These are phyloP conservation scores for Urostyla sp. DNA, from an alignment of 73 alveolate genomes.

Conservation along the genomic window DNA sequence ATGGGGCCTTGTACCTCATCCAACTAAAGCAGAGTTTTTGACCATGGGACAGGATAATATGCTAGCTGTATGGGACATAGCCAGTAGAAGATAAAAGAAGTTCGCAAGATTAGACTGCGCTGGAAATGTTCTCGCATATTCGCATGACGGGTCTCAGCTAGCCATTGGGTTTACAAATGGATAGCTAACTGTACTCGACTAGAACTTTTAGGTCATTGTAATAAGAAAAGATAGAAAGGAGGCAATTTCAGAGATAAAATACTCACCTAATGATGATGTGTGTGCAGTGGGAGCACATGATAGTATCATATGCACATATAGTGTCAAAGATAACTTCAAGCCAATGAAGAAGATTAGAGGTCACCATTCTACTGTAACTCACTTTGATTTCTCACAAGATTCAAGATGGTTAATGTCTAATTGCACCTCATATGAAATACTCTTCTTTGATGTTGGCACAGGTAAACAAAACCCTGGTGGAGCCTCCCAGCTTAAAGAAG, in stretches of 20 bases:
- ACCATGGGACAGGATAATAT: slow-evolving; percentile 97
- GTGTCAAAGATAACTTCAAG: slow-evolving; percentile 84
- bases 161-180: slow-evolving; percentile 97
- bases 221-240: slow-evolving; percentile 85
- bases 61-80: slow-evolving; percentile 95
- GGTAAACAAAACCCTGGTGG: slow-evolving; percentile 91
- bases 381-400: slow-evolving; percentile 95
- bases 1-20: slow-evolving; percentile 97
- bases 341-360: slow-evolving; percentile 82
- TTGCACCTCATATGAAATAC: slow-evolving; percentile 90
- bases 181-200: slow-evolving; percentile 77
- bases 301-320: slow-evolving; percentile 85
- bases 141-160: slow-evolving; percentile 87
- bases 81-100: slow-evolving; percentile 83
- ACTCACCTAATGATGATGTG: slow-evolving; percentile 87
- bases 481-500: slow-evolving; percentile 83
- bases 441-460: slow-evolving; percentile 86
- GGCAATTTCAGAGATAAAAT: slow-evolving; percentile 88
- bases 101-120: slow-evolving; percentile 84
- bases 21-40: slow-evolving; percentile 82
- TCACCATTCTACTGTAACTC: slow-evolving; percentile 86
- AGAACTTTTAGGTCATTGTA: slow-evolving; percentile 79
- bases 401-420: slow-evolving; percentile 87
- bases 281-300: slow-evolving; percentile 96
- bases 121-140: slow-evolving; percentile 82